Evolutionary conservation across 2,329 filamentous ascomycete genomes (phyloP).

Genomic region (Colletotrichum lindemuthianum): DNA sequence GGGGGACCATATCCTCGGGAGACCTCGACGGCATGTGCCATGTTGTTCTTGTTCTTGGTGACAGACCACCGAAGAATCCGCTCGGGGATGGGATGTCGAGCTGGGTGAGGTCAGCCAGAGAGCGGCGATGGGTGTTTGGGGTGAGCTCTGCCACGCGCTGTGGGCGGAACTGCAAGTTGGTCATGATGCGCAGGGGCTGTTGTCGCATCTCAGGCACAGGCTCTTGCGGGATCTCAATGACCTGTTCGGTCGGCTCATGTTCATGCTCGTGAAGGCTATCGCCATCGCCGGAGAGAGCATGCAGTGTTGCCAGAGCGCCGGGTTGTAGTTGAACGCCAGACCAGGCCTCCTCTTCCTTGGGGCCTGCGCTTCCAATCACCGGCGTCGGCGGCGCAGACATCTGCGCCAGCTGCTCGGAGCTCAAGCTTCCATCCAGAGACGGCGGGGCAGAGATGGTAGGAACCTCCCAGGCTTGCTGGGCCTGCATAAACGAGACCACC

Average conservation of each 20-base stretch:
- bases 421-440: constrained; percentile 88
- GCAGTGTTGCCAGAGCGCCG: constrained; percentile 82
- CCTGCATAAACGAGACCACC: constrained; percentile 75
- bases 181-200: constrained; percentile 61
- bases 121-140: constrained; percentile 59
- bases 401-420: constrained; percentile 85
- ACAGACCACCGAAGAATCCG: constrained; percentile 89
- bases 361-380: constrained; percentile 68
- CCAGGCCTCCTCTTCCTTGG: constrained; percentile 73
- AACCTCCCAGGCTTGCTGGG: constrained; percentile 70
- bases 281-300: constrained; percentile 72
- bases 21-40: constrained; percentile 75
- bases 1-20: constrained; percentile 66
- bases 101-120: constrained; percentile 77
- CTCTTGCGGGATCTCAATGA: constrained; percentile 57
- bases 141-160: constrained; percentile 47
- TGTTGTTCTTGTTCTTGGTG: constrained; percentile 78
- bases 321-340: constrained; percentile 79
- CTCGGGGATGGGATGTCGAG: constrained; percentile 92
- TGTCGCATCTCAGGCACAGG: constrained; percentile 63
- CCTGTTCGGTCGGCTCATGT: constrained; percentile 62
- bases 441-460: constrained; percentile 84
- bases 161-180: constrained; percentile 47
- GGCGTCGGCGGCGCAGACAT: constrained; percentile 89
- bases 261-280: constrained; percentile 67